Evolutionary conservation across 1,139 yeast species (phyloP).

Genomic region (Tardiomyces blankii): DNA sequence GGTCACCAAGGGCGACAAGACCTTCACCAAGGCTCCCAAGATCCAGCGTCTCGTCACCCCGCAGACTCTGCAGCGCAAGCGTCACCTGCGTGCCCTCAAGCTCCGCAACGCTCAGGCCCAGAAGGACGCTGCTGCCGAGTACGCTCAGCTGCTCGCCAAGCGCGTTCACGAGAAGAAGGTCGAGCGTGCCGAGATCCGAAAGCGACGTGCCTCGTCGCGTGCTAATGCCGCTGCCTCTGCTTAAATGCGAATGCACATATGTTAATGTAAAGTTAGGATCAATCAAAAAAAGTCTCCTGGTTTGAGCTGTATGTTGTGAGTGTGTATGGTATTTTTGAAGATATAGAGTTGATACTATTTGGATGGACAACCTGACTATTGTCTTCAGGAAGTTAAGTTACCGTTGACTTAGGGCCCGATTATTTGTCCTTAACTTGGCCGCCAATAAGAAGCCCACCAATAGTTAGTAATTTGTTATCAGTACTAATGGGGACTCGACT

Average conservation of each 20-base stretch:
- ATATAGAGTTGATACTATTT: no score
- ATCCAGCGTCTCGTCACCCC: slow-evolving; percentile 99
- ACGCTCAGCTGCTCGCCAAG: slow-evolving; percentile 97
- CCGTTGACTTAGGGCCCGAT: no score
- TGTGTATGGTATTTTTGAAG: no score
- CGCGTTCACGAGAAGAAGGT: slow-evolving; percentile 97
- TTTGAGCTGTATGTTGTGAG: not conserved
- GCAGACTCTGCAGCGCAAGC: slow-evolving; percentile 98
- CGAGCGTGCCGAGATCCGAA: slow-evolving; percentile 96
- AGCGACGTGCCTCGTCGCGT: slow-evolving; percentile 96
- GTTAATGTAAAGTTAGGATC: not conserved
- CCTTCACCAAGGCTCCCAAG: slow-evolving; percentile 99
- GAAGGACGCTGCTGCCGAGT: slow-evolving; percentile 99
- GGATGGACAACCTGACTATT: no score
- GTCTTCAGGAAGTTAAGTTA: no score
- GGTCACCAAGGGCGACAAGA: slow-evolving; percentile 95
- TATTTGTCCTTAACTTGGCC: no score
- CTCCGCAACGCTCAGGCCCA: slow-evolving; percentile 95
- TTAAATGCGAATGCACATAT: not conserved
- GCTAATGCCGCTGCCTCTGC: slow-evolving; percentile 27
- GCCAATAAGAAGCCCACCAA: no score
- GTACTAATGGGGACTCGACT: no score
- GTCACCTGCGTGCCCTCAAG: slow-evolving; percentile 91
- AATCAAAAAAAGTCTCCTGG: not conserved
- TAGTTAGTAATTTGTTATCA: no score